Base-by-base conservation (phyloP, 306 rosid species). In the Astragalus membranaceus region DNA sequence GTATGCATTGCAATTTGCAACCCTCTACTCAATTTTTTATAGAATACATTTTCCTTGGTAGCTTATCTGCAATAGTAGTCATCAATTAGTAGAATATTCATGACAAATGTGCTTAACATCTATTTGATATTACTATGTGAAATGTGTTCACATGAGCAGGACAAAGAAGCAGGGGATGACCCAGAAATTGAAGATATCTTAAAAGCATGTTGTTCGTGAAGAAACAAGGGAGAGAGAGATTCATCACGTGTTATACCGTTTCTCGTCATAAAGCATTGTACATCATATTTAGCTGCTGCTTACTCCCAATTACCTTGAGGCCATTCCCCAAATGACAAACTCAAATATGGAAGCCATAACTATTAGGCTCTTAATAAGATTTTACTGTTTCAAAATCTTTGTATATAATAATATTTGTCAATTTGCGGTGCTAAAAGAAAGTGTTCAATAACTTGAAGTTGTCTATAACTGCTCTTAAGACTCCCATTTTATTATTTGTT, bases 131-230 rank as follows among this genome's bases (percentile, higher is more conserved):
- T 20, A 32, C 53, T 52, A 43, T 64, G 8, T 47, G 39, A 56
- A 79, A 44, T 46, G 53, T 55, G 68, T 64, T 53, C 32, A 32
- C 16, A 33, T 39, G 85, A 39, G 66, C 50, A 88, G 98, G 98
- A 93, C 69, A 93, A 87, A 84, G 98, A 88, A 84, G 98, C 98
- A 15, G 92, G 98, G 67, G 96, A 90, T 81, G 98, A 93, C 64
- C 96, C 98, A 10, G 86, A 84, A 56, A 93, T 93, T 32, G 84
- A 88, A 79, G 96, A 90, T 42, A 78, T 93, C 70, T 78, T 90
- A 49, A 69, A 84, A 82, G 93, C 88, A 32, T 88, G 93, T 78
- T 88, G 96, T 75, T 79, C 82, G 1, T 85, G 88, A 85, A 73
- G 69, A 56, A 70, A 36, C 39, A 43, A 47, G 17, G 8, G 39